Percentiles rank a stretch among this genome's conserved stretches.
phyloP scores from a whole-genome alignment of 768 basidiomycete genomes.

The Mycena vulgaris region DNA sequence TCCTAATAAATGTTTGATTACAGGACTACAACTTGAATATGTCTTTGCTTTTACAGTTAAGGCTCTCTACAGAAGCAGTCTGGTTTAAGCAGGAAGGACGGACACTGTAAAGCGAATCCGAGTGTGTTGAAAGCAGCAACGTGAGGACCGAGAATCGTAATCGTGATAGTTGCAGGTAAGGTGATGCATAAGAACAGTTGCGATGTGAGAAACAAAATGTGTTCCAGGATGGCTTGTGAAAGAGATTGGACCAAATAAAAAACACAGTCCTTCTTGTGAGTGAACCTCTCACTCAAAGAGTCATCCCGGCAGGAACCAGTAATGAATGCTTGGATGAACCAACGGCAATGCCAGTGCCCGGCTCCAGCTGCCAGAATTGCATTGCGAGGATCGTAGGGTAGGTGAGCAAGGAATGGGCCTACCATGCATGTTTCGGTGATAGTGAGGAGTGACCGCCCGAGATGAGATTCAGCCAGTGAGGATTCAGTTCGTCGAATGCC shows the following conservation, averaged over 20 bases:
- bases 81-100: no score
- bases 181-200: neutral
- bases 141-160: neutral
- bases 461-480: slow-evolving; percentile 1
- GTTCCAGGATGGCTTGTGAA: slow-evolving; percentile 2
- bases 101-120: neutral
- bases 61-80: no score
- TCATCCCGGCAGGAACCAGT: slow-evolving; percentile 1
- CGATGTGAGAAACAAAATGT: slow-evolving; percentile 8
- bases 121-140: neutral
- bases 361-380: neutral
- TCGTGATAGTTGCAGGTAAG: slow-evolving; percentile 1
- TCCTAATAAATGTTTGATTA: slow-evolving; percentile 8
- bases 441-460: neutral
- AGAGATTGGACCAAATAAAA: slow-evolving; percentile 1
- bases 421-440: neutral
- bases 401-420: neutral
- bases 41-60: neutral
- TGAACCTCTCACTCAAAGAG: slow-evolving; percentile 6
- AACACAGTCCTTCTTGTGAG: slow-evolving; percentile 4
- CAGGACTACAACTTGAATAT: slow-evolving; percentile 12
- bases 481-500: neutral
- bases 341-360: slow-evolving; percentile 2
- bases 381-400: neutral
- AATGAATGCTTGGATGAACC: neutral